Base-by-base conservation (phyloP, 2,329 filamentous ascomycete species). In the Sphaerulina musiva region DNA sequence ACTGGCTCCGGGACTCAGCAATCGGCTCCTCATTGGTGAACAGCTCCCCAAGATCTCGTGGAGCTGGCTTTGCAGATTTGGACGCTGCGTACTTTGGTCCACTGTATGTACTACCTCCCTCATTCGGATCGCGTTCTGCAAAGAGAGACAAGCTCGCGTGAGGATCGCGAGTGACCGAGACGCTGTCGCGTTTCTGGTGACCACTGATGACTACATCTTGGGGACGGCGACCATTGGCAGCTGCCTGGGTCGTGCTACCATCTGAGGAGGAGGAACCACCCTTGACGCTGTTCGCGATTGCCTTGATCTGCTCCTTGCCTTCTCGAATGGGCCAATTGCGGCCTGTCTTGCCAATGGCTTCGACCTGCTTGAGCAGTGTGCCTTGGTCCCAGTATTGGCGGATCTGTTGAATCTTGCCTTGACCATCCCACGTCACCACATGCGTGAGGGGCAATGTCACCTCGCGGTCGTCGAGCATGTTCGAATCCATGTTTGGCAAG, bases 251-350 rank as follows among this genome's bases (percentile, higher is more conserved):
- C 38, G 58, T 59, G 42, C 55, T 49, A 7, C 68, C 62, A 9
- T 64, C 56, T 20, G 20, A 20, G 17, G 64, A 54, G 10, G 53
- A 40, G 17, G 63, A 62, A 34, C 53, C 57, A 14, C 63, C 58
- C 48, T 65, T 67, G 54, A 70, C 47, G 51, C 67, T 69, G 59
- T 57, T 58, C 50, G 60, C 63, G 41, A 71, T 60, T 65, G 95
- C 75, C 65, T 83, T 84, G 63, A 86, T 79, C 74, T 97, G 91
- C 51, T 95, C 90, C 65, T 82, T 82, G 68, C 85, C 87, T 69
- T 95, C 90, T 63, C 84, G 83, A 68, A 98, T 95, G 51, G 93
- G 93, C 93, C 93, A 98, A 73, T 93, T 95, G 70, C 86, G 87
- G 53, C 88, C 89, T 51, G 86, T 85, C 68, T 85, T 86, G 66